Base-by-base conservation (phyloP, 495 filamentous ascomycete genomes). In the Saxispiralis lemnorum region DNA sequence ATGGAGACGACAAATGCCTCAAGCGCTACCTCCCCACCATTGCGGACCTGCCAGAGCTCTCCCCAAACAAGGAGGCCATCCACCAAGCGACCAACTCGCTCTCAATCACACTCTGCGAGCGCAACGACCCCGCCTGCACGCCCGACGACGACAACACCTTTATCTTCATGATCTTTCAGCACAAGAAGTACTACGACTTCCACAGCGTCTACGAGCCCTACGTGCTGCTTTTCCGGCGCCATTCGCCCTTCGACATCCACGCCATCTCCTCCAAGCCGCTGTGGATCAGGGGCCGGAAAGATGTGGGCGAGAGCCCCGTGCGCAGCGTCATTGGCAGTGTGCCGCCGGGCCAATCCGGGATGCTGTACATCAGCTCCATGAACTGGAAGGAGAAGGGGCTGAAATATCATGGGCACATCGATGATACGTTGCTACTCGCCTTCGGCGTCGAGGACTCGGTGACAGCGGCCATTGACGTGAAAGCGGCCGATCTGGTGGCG, bases 61-160 rank as follows among this genome's bases (percentile, higher is more conserved):
- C 13, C 13, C 69, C 68, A 15, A 74, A 74, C 55, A 67, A 12
- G 12, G 67, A 70, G 51, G 63, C 59, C 0, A 63, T 72, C 42
- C 71, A 73, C 49, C 70, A 75, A 55, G 66, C 69, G 15, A 71
- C 69, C 18, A 75, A 75, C 55, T 68, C 68, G 17, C 61, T 75
- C 0, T 53, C 60, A 1, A 50, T 75, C 24, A 73, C 69, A 12
- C 52, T 70, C 15, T 75, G 71, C 52, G 51, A 57, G 12, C 65
- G 66, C 2, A 46, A 58, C n/a, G 69, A 72, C 35, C 53, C 52
- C 7, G 15, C 7, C 0, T 75, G 71, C 56, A 15, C 47, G 11
- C 53, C 59, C 0, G 55, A 47, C 39, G 57, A 56, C 21, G 19
- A 31, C 15, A 72, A 72, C 52, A 74, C 69, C 0, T 66, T 66